Conservation (phyloP, 116 monocot genomes). For the Papilionanthe hybrid region DNA sequence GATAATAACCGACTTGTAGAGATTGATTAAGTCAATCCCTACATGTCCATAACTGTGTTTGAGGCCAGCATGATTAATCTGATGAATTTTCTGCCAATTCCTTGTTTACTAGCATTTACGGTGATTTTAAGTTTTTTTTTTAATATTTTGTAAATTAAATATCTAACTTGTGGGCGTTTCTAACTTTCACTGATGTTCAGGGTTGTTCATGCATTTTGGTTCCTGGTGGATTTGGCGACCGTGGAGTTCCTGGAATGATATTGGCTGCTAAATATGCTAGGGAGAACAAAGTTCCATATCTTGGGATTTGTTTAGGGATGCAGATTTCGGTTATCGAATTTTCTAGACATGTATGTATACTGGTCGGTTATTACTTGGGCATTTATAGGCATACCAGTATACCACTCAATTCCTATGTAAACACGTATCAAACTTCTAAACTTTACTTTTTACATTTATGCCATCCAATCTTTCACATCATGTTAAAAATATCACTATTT, state of each 20-base stretch:
- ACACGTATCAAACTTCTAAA: no score
- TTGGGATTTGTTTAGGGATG: slow-evolving; percentile 46
- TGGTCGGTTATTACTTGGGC: background rate
- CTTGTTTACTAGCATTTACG: background rate
- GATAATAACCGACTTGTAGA: background rate
- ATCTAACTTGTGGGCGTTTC: background rate
- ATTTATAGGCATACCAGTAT: no score
- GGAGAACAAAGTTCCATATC: slow-evolving; percentile 65
- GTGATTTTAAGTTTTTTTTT: background rate
- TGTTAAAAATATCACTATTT: no score
- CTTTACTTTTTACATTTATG: no score
- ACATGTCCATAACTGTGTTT: no score
- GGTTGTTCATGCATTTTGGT: slow-evolving; percentile 60
- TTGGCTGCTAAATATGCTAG: slow-evolving; percentile 68
- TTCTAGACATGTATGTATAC: slow-evolving; percentile 46
- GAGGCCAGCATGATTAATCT: no score
- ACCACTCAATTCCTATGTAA: no score
- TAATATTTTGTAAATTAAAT: background rate
- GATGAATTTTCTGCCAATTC: background rate
- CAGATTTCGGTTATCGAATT: slow-evolving; percentile 76
- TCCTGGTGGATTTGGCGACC: slow-evolving; percentile 73
- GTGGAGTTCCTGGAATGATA: slow-evolving; percentile 74
- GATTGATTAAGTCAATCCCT: no score
- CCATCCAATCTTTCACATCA: no score
- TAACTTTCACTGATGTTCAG: slow-evolving; percentile 21